Base-by-base conservation (phyloP, 805 yeast species). In the Teunomyces kruisii region DNA sequence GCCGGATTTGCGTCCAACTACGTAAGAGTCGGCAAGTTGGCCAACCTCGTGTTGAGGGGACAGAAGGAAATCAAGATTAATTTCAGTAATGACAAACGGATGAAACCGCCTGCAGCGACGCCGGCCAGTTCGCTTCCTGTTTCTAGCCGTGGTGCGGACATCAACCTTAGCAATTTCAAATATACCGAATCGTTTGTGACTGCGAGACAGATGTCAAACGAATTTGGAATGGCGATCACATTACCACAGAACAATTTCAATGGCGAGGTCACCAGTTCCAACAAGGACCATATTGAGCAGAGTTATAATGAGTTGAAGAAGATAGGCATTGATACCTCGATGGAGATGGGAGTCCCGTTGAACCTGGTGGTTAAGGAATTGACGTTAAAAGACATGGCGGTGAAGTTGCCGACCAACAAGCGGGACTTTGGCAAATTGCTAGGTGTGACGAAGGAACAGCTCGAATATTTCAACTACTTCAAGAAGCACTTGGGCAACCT, bases 1-100 rank as follows among this genome's bases (percentile, higher is more conserved):
- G 77, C 81, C n/a, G 95, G 96, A 0, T 91, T 84, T 68, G 86
- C 96, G 0, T 70, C 86, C 1, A 85, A 86, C 43, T 92, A 92
- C 57, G 77, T 91, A 4, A 74, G 73, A 50, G 53, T 74, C 1
- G 96, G 96, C 0, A 69, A 72, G 1, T 66, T 74, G n/a, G 81
- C 90, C 0, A 56, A 64, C 12, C 57, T 56, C 1, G 70, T 89
- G 1, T 55, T 84, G 41, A 53, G 56, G 8, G 78, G 78, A 2
- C 58, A 54, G 3, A 69, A 71, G 46, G 68, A 60, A 39, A 72
- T 87, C n/a, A 60, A 64, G 6, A 78, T 86, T 69, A 66, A 74
- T 13, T 83, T 84, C 59, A 68, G 73, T 31, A 46, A 58, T 57
- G 54, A 39, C 8, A 39, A 39, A 16, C 24, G 38, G 54, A 52